These are phyloP conservation scores for baker's yeast (Saccharomyces cerevisiae) DNA, from an alignment of 805 yeast genomes.

Conservation along the genomic window DNA sequence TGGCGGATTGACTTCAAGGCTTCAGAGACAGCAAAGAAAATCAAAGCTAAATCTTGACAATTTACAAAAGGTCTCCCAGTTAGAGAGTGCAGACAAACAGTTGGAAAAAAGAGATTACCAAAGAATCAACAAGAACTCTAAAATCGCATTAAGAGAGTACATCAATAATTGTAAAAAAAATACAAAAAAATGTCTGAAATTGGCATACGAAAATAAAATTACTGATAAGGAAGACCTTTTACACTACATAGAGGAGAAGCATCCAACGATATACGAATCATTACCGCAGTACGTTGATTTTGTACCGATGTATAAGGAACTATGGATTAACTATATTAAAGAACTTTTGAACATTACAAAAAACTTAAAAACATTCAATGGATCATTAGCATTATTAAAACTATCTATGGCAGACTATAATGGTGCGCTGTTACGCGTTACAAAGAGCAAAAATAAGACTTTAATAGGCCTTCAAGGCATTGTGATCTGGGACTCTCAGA, in stretches of 20 bases:
- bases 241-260: conserved; percentile 16
- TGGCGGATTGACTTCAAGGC: conserved; percentile 20
- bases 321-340: conserved; percentile 67
- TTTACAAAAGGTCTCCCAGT: neutral
- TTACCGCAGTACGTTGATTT: conserved; percentile 44
- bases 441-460: conserved; percentile 47
- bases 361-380: conserved; percentile 13
- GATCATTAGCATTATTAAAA: conserved; percentile 39
- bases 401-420: conserved; percentile 72
- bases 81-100: neutral
- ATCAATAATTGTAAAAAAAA: conserved; percentile 17
- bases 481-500: conserved; percentile 77
- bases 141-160: conserved; percentile 24
- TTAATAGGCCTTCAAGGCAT: conserved; percentile 63
- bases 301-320: conserved; percentile 39
- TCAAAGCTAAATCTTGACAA: conserved; percentile 9
- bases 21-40: conserved; percentile 16
- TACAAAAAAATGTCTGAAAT: conserved; percentile 22
- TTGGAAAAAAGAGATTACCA: conserved; percentile 19
- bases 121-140: conserved; percentile 26
- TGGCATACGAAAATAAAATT: conserved; percentile 15
- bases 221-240: conserved; percentile 14
- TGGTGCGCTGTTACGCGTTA: conserved; percentile 61
- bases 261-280: conserved; percentile 13
- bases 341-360: conserved; percentile 41